Base-by-base conservation (phyloP, 164 flowering plant genomes). In the Stephania cephalantha region DNA sequence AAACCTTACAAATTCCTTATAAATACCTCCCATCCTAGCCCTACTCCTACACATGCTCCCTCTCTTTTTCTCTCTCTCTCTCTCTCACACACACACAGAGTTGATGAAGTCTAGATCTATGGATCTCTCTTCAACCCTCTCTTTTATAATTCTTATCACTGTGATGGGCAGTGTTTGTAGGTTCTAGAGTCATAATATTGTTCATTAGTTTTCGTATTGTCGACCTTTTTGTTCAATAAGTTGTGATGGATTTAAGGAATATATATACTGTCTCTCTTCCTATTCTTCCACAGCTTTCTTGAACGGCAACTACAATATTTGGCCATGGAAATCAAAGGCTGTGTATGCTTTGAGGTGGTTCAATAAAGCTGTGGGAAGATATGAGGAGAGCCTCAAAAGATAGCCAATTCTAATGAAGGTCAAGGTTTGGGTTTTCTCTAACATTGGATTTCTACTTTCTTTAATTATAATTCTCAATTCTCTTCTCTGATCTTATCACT, bases 291-390 rank as follows among this genome's bases (percentile, higher is more conserved):
- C 85, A 83, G 85, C 85, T 83, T 83, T 83, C 85, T 83, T 83
- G 85, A 83, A 83, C 85, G 76, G 81, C 85, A 71, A 53, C 22
- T 5, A n/a, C 10, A 5, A 13, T 64, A 35, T 42, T 12, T 42
- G 45, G 22, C 17, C 6, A 35, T 69, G 35, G 10, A 9, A 17
- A 13, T 17, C 12, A 42, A 8, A 48, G 48, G 1, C 42, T 4
- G 12, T 6, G 17, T 20, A 5, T 22, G 22, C 25, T 8, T 58
- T 55, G 78, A 74, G 55, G 55, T 9, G 4, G 85, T 83, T 83
- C 85, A 80, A 83, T 76, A 78, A 80, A 84, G 85, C 84, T 86
- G 88, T 86, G 88, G 88, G 85, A 86, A 79, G 81, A 79, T 81
- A 81, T 74, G 73, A 78, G 55, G 71, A 82, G 83, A 79, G 79